A percentile compares a stretch with the other conserved stretches of the same genome.
phyloP scores from a whole-genome alignment of 768 basidiomycete species.

The Lactarius evosmus region DNA sequence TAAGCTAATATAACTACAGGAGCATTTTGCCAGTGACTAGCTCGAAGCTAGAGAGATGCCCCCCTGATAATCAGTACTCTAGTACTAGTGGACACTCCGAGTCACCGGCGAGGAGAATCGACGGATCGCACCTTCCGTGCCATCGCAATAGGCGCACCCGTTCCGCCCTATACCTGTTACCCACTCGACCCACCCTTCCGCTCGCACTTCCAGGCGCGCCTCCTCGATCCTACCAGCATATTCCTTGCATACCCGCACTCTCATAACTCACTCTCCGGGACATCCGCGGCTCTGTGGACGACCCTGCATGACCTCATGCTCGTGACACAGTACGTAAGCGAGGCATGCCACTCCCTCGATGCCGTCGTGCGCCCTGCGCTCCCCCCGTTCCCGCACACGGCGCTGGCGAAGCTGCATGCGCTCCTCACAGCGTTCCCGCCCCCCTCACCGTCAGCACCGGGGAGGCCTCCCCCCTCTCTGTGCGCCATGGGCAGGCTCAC shows the following conservation, averaged over 20 bases:
- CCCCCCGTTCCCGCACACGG: conserved; percentile 64
- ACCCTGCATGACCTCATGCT: conserved; percentile 55
- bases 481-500: conserved; percentile 52
- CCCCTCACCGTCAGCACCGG: conserved; percentile 39
- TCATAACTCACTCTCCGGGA: conserved; percentile 9
- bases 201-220: conserved; percentile 65
- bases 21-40: too few species aligned
- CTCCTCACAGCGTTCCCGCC: conserved; percentile 51
- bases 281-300: conserved; percentile 33
- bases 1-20: too few species aligned
- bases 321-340: conserved; percentile 60
- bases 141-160: conserved; percentile 64
- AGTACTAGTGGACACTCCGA: too few species aligned
- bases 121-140: conserved; percentile 68
- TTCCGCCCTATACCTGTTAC: conserved; percentile 63
- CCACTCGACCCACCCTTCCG: conserved; percentile 64
- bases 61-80: too few species aligned
- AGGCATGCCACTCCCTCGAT: conserved; percentile 53
- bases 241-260: conserved; percentile 40
- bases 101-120: too few species aligned
- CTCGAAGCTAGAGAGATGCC: too few species aligned
- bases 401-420: conserved; percentile 47
- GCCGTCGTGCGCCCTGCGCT: conserved; percentile 50
- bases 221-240: conserved; percentile 57
- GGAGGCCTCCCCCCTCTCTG: conserved; percentile 34